Evolutionary conservation across 1,139 yeast genomes (phyloP).

Genomic region (Kodamaea arcana): DNA sequence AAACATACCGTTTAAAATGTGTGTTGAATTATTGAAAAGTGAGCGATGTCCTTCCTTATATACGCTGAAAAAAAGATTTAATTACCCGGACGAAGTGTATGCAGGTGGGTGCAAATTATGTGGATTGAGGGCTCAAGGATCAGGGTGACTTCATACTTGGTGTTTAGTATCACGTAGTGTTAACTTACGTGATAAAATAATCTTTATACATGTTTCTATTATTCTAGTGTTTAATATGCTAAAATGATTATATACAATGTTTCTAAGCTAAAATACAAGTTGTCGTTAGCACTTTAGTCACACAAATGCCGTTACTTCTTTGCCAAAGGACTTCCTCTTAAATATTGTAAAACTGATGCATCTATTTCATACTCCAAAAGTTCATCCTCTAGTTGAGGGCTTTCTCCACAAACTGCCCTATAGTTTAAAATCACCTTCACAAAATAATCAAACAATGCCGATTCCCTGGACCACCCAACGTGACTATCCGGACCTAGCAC

Average conservation of each 20-base stretch:
- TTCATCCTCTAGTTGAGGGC: not conserved
- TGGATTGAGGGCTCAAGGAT: not conserved
- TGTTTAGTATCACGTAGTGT: no score
- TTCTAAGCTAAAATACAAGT: no score
- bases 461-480: conserved; percentile 20
- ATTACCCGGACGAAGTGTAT: conserved; percentile 8
- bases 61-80: conserved; percentile 1
- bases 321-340: no score
- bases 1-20: conserved; percentile 7
- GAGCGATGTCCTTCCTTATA: conserved; percentile 4
- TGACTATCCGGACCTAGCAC: conserved; percentile 11
- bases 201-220: no score
- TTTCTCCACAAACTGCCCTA: not conserved
- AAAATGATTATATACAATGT: no score
- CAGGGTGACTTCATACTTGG: no score
- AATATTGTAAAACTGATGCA: conserved; percentile 1
- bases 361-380: not conserved
- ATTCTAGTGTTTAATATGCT: no score
- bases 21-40: not conserved
- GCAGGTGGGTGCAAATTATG: not conserved
- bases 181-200: no score
- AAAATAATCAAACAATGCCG: conserved; percentile 7
- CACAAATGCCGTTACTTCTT: no score
- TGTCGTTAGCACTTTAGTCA: no score
- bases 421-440: conserved; percentile 8